Evolutionary conservation across 495 filamentous ascomycete species (phyloP).

Genomic region (Patellaria atrata): DNA sequence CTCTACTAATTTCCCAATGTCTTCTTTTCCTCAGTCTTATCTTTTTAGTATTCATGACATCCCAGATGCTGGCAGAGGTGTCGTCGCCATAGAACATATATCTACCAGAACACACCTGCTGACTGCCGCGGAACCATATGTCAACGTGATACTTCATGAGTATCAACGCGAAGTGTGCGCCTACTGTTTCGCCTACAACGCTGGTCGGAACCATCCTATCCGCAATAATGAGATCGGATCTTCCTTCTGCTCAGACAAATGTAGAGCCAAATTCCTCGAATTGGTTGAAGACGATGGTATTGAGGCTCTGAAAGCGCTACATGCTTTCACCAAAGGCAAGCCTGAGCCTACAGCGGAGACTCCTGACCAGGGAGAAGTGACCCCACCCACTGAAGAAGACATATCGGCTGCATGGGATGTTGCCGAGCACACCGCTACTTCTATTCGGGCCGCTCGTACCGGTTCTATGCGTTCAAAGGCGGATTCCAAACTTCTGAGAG

Average conservation of each 20-base stretch:
- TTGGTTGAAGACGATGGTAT: constrained; percentile 15
- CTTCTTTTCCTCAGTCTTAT: constrained; percentile 11
- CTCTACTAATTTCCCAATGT: too few relatives aligned
- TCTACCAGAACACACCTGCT: constrained; percentile 15
- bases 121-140: constrained; percentile 8
- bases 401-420: too few relatives aligned
- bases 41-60: constrained; percentile 20
- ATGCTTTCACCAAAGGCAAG: too few relatives aligned
- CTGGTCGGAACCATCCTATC: constrained; percentile 18
- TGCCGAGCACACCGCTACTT: too few relatives aligned
- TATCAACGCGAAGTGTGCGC: constrained; percentile 29
- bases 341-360: too few relatives aligned
- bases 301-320: constrained; percentile 16
- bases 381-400: too few relatives aligned
- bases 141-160: constrained; percentile 22
- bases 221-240: constrained; percentile 17
- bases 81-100: constrained; percentile 20
- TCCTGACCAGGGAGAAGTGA: too few relatives aligned
- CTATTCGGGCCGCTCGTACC: too few relatives aligned
- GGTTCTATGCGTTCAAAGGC: too few relatives aligned
- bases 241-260: constrained; percentile 21
- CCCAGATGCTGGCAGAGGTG: constrained; percentile 21
- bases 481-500: too few relatives aligned
- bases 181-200: constrained; percentile 26
- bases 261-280: constrained; percentile 15